phyloP scores from a whole-genome alignment of 345 rosid genomes.

The Pseudoturritis turrita region DNA sequence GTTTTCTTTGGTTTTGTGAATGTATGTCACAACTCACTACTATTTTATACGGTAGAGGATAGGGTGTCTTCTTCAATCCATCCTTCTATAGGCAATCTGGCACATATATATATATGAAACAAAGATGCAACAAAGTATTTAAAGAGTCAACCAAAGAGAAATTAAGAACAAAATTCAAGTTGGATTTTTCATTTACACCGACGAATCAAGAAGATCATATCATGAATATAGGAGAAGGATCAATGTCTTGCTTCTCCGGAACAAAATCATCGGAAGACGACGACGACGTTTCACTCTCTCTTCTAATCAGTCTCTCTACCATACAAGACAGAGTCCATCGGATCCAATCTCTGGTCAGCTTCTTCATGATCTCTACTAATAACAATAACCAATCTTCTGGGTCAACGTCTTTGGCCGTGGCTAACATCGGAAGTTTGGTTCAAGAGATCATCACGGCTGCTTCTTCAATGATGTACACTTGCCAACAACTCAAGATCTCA shows the following conservation, averaged over 20 bases:
- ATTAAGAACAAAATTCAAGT: neutral
- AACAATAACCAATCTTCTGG: slow-evolving; percentile 30
- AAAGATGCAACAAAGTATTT: neutral
- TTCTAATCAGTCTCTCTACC: slow-evolving; percentile 50
- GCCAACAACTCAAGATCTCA: slow-evolving; percentile 52
- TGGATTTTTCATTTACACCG: slow-evolving; percentile 1
- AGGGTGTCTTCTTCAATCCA: slow-evolving; percentile 19
- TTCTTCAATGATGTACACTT: slow-evolving; percentile 58
- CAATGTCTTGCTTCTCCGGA: slow-evolving; percentile 19
- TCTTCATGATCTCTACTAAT: slow-evolving; percentile 37
- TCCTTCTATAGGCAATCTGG: neutral
- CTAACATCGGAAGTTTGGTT: slow-evolving; percentile 44
- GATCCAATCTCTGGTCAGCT: slow-evolving; percentile 49
- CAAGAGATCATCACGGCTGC: slow-evolving; percentile 63
- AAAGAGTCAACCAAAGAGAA: neutral
- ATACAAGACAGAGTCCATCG: slow-evolving; percentile 62
- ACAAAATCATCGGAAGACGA: slow-evolving; percentile 24
- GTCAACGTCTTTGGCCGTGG: slow-evolving; percentile 43
- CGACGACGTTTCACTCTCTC: slow-evolving; percentile 33
- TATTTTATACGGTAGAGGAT: slow-evolving; percentile 16
- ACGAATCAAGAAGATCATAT: slow-evolving; percentile 32
- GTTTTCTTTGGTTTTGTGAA: neutral
- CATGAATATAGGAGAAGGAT: slow-evolving; percentile 22
- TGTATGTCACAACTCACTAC: slow-evolving; percentile 4
- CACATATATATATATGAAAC: slow-evolving; percentile 4